Evolutionary conservation across 371 early-diverging fungal genomes (phyloP).

Genomic region (Umbelopsis sp.): DNA sequence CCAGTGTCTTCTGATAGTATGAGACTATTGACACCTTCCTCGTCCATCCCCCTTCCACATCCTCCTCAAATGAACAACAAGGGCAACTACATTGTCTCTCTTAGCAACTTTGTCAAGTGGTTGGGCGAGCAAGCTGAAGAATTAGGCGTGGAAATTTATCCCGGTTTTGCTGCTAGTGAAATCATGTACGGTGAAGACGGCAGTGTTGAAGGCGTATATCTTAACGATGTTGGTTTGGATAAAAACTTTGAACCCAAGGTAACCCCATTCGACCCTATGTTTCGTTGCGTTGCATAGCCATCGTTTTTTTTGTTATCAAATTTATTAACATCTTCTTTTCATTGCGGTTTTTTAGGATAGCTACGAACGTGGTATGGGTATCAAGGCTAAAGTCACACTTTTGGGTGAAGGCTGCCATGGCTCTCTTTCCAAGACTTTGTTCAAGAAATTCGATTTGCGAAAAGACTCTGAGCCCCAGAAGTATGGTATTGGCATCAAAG

Average conservation of each 20-base stretch:
- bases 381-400: slow-evolving; percentile 92
- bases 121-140: slow-evolving; percentile 97
- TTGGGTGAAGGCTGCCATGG: slow-evolving; percentile 99
- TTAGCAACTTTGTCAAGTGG: slow-evolving; percentile 94
- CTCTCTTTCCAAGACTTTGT: slow-evolving; percentile 88
- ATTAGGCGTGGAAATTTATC: slow-evolving; percentile 94
- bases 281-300: no score
- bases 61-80: slow-evolving; percentile 96
- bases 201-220: slow-evolving; percentile 90
- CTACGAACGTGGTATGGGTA: slow-evolving; percentile 96
- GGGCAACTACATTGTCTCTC: slow-evolving; percentile 96
- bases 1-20: slow-evolving; percentile 89
- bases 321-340: slow-evolving; percentile 9
- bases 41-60: slow-evolving; percentile 91
- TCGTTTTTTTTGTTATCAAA: background rate
- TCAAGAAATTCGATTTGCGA: slow-evolving; percentile 86
- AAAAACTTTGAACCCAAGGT: slow-evolving; percentile 88
- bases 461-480: slow-evolving; percentile 82
- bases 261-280: background rate
- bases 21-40: slow-evolving; percentile 79
- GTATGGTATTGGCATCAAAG: slow-evolving; percentile 96
- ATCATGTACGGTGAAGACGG: slow-evolving; percentile 90
- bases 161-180: slow-evolving; percentile 92
- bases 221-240: slow-evolving; percentile 95
- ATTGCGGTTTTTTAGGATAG: slow-evolving; percentile 51